These are phyloP conservation scores for Poa annua DNA, from an alignment of 176 grass and related monocot genomes.

Conservation along the genomic window DNA sequence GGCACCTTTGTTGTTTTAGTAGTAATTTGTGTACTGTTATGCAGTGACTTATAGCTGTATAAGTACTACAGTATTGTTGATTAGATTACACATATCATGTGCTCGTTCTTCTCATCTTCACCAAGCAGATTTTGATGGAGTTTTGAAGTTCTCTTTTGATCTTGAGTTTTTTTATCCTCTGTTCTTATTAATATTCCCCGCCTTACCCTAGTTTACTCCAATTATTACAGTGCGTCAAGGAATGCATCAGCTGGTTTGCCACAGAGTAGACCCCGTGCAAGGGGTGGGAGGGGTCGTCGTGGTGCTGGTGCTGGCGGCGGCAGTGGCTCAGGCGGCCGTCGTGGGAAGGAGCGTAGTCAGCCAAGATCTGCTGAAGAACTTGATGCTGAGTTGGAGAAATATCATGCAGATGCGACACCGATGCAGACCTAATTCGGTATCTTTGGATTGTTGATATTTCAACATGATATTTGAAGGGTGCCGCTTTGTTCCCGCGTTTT, in stretches of 20 bases:
- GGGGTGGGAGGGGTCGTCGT: slow-evolving; percentile 48
- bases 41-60: background rate
- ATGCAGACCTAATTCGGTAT: slow-evolving; percentile 89
- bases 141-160: background rate
- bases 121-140: background rate
- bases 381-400: slow-evolving; percentile 99
- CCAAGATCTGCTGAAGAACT: slow-evolving; percentile 79
- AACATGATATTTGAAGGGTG: slow-evolving; percentile 45
- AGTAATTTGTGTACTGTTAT: background rate
- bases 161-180: background rate
- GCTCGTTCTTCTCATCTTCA: background rate
- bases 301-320: background rate
- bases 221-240: slow-evolving; percentile 64
- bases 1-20: background rate
- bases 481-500: slow-evolving; percentile 47
- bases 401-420: slow-evolving; percentile 59
- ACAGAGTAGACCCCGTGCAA: slow-evolving; percentile 51
- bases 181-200: background rate
- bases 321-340: slow-evolving; percentile 56
- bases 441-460: slow-evolving; percentile 39
- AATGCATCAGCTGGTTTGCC: slow-evolving; percentile 37
- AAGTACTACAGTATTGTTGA: background rate
- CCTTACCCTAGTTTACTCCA: slow-evolving; percentile 29
- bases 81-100: background rate
- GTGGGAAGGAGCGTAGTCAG: slow-evolving; percentile 61